A percentile compares a stretch with the other conserved stretches of the same genome.
Evolutionary conservation across 352 stramenopile species (phyloP).

Genomic region (Phytopythium ostracodes): DNA sequence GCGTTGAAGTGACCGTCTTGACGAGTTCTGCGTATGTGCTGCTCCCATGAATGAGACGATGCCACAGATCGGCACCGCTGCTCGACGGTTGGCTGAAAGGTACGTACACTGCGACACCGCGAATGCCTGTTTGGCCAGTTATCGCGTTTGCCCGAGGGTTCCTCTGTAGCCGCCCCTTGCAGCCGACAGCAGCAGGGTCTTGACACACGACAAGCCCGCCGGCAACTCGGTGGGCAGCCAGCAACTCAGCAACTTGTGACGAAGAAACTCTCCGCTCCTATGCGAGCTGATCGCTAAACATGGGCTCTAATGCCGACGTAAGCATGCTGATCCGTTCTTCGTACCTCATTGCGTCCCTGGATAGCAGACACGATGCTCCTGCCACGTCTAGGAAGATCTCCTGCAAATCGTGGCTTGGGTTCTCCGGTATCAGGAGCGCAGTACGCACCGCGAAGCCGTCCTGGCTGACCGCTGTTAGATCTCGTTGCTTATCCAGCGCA

Average conservation of each 20-base stretch:
- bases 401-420: neutral
- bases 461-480: neutral
- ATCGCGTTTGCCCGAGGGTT: neutral
- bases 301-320: neutral
- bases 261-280: neutral
- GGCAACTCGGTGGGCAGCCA: neutral
- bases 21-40: neutral
- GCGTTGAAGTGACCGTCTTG: neutral
- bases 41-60: neutral
- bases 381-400: slow-evolving; percentile 2
- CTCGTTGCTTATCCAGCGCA: neutral
- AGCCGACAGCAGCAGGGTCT: neutral
- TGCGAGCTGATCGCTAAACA: slow-evolving; percentile 1
- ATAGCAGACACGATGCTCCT: neutral
- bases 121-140: neutral
- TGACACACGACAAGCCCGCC: slow-evolving; percentile 4
- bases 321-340: neutral
- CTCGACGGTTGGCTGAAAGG: neutral
- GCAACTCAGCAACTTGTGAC: neutral
- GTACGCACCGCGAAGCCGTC: neutral
- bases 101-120: neutral
- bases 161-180: neutral
- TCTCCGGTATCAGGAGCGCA: slow-evolving; percentile 2
- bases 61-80: neutral
- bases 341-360: neutral